Conservation (phyloP, 371 early-diverging fungal species). For the Rozella allomycis region DNA sequence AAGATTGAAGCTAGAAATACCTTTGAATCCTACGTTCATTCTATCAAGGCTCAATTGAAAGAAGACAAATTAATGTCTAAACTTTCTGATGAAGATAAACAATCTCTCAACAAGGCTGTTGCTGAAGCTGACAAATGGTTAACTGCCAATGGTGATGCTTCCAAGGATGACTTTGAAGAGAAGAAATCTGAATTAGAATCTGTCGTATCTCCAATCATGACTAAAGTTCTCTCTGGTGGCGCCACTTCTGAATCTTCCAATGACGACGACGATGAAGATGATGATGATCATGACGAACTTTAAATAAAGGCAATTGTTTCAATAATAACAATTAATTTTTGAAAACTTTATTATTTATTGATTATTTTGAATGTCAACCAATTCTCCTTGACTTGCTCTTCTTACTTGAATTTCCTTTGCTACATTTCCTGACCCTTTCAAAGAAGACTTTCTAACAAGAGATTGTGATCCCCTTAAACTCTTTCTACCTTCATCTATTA, state of each 20-base stretch:
- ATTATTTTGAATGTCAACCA: too few species aligned
- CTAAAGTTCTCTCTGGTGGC: constrained; percentile 44
- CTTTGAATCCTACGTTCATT: constrained; percentile 59
- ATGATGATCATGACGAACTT: constrained; percentile 45
- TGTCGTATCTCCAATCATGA: constrained; percentile 63
- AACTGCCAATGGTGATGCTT: constrained; percentile 12
- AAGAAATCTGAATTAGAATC: constrained; percentile 64
- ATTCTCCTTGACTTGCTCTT: too few species aligned
- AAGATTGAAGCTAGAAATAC: constrained; percentile 24
- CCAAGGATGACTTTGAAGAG: constrained; percentile 54
- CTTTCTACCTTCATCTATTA: too few species aligned
- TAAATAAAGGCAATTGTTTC: constrained; percentile 8
- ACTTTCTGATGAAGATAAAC: constrained; percentile 34
- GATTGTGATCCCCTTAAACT: too few species aligned
- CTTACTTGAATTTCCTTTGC: too few species aligned
- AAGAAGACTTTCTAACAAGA: too few species aligned
- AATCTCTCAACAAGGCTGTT: constrained; percentile 25
- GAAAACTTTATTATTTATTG: too few species aligned
- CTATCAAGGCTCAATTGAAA: constrained; percentile 48
- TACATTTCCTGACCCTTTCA: too few species aligned
- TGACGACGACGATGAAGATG: constrained; percentile 25
- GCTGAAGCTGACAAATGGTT: constrained; percentile 35
- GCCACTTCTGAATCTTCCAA: constrained; percentile 19
- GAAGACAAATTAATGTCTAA: constrained; percentile 38
- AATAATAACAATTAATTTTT: neutral